Evolutionary conservation across 225 moss, liverwort and hornwort species (phyloP), one percentile per base, ranked within the genome.

Genomic region (Anthoceros angustus): DNA sequence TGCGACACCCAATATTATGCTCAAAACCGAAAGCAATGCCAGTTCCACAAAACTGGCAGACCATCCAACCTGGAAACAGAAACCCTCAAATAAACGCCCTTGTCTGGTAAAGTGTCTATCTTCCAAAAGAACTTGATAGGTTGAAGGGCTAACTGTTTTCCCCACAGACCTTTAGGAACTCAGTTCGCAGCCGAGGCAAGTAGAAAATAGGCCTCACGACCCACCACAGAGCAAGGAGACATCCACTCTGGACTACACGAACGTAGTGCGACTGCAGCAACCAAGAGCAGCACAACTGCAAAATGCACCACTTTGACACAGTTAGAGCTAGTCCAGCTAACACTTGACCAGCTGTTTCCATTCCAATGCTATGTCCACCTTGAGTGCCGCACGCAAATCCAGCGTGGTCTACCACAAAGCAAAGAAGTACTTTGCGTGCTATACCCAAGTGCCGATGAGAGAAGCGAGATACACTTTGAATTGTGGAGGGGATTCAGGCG

Each of bases 211-310:
- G 55, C 14, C 55, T 55, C 23, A 20, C 8, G 4, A 23, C 18
- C 55, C 55, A 55, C 55, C 55, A 55, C 18, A 55, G n/a, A 0
- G 55, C 23, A 0, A 55, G n/a, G 7, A 55, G 10, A 55, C 10
- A 5, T 55, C 55, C 55, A 15, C 55, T 20, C 7, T 4, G 18
- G 18, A 55, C 55, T 20, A 55, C 55, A 55, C 55, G n/a, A 23
- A 20, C 55, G 23, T 55, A 23, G 55, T 55, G 55, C n/a, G 14
- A 55, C 18, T 55, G 14, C 18, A 55, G 14, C 14, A 55, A 20
- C 55, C 55, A 55, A 18, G n/a, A 55, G n/a, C n/a, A 55, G 55
- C 55, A 55, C n/a, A 55, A 4, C 55, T 55, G 55, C n/a, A 55
- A 6, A 55, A 46, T 8, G 14, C 55, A 55, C 18, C 12, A 32